Conservation (phyloP, 345 rosid species). For the Populus davidiana region DNA sequence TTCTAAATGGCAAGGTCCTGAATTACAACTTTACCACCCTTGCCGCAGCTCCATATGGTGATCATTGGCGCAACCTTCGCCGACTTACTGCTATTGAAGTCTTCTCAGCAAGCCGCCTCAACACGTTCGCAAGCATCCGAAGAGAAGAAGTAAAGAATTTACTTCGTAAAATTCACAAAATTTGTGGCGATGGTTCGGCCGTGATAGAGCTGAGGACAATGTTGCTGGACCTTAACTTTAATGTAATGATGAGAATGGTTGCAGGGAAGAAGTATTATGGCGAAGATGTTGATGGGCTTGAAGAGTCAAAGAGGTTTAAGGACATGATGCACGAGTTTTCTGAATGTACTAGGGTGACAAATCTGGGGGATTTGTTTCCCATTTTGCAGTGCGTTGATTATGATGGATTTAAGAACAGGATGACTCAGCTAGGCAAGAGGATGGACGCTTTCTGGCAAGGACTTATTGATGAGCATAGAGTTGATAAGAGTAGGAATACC, state of each 20-base stretch:
- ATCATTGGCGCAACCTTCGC: conserved; percentile 63
- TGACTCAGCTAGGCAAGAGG: conserved; percentile 15
- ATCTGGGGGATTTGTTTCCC: conserved; percentile 46
- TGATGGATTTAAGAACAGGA: conserved; percentile 21
- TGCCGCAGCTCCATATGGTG: conserved; percentile 31
- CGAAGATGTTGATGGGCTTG: conserved; percentile 23
- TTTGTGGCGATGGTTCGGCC: not conserved
- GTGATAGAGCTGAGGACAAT: conserved; percentile 6
- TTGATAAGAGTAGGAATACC: conserved; percentile 8
- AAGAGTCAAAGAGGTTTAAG: conserved; percentile 38
- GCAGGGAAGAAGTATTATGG: conserved; percentile 40
- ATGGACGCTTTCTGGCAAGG: conserved; percentile 44
- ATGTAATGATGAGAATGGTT: conserved; percentile 12
- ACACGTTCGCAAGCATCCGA: conserved; percentile 21
- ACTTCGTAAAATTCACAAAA: conserved; percentile 15
- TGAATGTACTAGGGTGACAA: conserved; percentile 22
- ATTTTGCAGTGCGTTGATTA: conserved; percentile 35
- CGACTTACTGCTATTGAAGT: conserved; percentile 41
- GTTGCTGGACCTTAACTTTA: conserved; percentile 6
- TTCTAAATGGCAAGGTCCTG: conserved; percentile 29
- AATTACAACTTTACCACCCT: conserved; percentile 42
- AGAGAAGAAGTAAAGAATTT: conserved; percentile 42
- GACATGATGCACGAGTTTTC: conserved; percentile 34
- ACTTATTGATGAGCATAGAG: conserved; percentile 45
- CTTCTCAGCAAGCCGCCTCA: conserved; percentile 38